These are phyloP conservation scores for Oryza punctata DNA, from an alignment of 176 grass and related monocot species.

Conservation along the genomic window DNA sequence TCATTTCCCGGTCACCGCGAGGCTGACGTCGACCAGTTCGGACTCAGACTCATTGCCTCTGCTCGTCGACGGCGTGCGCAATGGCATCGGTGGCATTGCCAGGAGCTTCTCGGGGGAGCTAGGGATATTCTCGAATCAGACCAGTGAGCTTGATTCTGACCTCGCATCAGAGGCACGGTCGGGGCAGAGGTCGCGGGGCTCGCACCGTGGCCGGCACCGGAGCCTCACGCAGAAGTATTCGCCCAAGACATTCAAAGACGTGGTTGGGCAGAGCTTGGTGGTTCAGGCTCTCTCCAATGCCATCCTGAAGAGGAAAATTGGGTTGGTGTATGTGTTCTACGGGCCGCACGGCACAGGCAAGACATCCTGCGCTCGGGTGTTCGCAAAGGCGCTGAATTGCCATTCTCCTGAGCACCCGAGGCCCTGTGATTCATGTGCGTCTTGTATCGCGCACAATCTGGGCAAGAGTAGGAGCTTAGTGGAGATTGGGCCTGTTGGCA, in stretches of 20 bases:
- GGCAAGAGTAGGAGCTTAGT: constrained; percentile 72
- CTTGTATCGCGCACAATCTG: constrained; percentile 80
- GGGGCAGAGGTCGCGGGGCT: constrained; percentile 42
- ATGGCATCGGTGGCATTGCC: constrained; percentile 34
- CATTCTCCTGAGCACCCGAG: constrained; percentile 69
- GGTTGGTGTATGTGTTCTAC: constrained; percentile 84
- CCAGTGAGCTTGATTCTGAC: constrained; percentile 56
- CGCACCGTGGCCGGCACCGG: constrained; percentile 51
- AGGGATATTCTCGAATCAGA: constrained; percentile 63
- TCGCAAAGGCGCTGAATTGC: constrained; percentile 92
- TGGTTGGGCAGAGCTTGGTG: constrained; percentile 85
- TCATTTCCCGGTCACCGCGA: constrained; percentile 57
- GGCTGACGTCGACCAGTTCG: constrained; percentile 59
- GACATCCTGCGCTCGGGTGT: constrained; percentile 84
- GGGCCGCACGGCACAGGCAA: constrained; percentile 89
- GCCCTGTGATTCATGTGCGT: constrained; percentile 82
- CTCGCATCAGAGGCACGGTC: constrained; percentile 60
- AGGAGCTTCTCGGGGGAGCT: constrained; percentile 66
- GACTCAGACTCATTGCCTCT: constrained; percentile 82
- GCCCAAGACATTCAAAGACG: constrained; percentile 87
- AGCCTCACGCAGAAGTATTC: constrained; percentile 84
- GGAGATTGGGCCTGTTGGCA: constrained; percentile 78
- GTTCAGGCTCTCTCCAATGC: constrained; percentile 90
- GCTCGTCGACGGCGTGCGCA: constrained; percentile 49
- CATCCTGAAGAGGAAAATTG: constrained; percentile 71